phyloP scores from a whole-genome alignment of 2,329 filamentous ascomycete species.

The Aspergillus fumigatiaffinis region DNA sequence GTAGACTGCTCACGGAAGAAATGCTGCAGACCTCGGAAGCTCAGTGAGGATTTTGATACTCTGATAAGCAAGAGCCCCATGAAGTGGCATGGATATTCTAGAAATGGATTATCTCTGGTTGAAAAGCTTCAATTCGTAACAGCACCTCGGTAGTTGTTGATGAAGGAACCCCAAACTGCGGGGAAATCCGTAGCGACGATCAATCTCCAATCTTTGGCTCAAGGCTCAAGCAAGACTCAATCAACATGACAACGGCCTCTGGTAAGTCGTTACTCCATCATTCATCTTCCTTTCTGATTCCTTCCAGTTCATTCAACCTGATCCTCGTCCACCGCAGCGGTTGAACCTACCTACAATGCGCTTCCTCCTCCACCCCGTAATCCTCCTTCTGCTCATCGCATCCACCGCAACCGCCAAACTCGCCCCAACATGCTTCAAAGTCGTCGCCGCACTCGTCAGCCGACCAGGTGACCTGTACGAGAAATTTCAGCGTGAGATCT shows the following conservation, averaged over 20 bases:
- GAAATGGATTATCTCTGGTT: too few relatives aligned
- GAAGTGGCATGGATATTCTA: background rate
- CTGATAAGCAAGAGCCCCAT: background rate
- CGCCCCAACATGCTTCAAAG: constrained; percentile 71
- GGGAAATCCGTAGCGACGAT: background rate
- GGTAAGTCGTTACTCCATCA: background rate
- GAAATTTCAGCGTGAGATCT: constrained; percentile 33
- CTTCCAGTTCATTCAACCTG: background rate
- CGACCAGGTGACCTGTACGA: constrained; percentile 29
- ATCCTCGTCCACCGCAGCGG: background rate
- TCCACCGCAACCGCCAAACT: constrained; percentile 20
- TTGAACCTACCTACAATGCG: constrained; percentile 16
- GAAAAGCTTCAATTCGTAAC: background rate
- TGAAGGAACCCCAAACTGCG: background rate
- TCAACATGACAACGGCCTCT: background rate
- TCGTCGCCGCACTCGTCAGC: constrained; percentile 65
- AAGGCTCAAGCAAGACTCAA: background rate
- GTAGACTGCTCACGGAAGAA: background rate
- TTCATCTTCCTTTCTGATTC: background rate
- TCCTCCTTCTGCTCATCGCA: constrained; percentile 17
- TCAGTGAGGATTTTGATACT: background rate
- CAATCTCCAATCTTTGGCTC: background rate
- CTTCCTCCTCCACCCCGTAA: constrained; percentile 11
- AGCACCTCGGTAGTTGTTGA: background rate
- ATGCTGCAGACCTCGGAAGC: background rate